phyloP scores from a whole-genome alignment of 2,329 filamentous ascomycete species.

The Penicillium paneum region DNA sequence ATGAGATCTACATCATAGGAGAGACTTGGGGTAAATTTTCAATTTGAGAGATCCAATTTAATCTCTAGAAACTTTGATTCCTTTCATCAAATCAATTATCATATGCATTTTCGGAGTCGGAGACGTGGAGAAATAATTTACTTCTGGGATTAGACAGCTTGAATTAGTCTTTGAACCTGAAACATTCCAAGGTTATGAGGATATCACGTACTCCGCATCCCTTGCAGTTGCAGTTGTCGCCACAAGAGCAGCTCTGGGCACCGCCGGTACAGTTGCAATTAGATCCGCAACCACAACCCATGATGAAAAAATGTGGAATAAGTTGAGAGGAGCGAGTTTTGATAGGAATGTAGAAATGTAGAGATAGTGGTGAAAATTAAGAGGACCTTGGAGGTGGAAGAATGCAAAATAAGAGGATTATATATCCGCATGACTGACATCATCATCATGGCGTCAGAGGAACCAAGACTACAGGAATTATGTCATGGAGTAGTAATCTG shows the following conservation, averaged over 20 bases:
- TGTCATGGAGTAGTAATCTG: too few species aligned
- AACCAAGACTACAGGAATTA: neutral
- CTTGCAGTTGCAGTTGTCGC: conserved; percentile 36
- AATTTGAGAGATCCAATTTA: neutral
- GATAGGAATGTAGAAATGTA: too few species aligned
- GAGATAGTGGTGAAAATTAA: neutral
- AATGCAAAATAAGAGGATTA: conserved; percentile 1
- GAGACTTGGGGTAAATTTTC: rapidly evolving
- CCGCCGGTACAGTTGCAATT: conserved; percentile 36
- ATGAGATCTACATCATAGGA: conserved; percentile 1
- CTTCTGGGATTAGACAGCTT: conserved; percentile 20
- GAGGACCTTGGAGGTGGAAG: neutral
- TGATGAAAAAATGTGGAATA: conserved; percentile 15
- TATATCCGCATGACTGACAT: conserved; percentile 11
- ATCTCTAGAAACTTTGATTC: neutral
- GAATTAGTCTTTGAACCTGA: conserved; percentile 10
- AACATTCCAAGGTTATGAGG: neutral
- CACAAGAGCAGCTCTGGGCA: conserved; percentile 33
- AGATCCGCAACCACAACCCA: conserved; percentile 37
- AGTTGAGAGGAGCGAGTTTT: neutral
- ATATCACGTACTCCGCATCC: conserved; percentile 39
- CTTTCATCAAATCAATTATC: neutral
- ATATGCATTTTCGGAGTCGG: neutral
- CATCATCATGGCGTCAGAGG: conserved; percentile 22
- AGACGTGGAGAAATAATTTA: conserved; percentile 7